Evolutionary conservation across 202 grass and related monocot genomes (phyloP).

Genomic region (Dendrocalamus latiflorus): DNA sequence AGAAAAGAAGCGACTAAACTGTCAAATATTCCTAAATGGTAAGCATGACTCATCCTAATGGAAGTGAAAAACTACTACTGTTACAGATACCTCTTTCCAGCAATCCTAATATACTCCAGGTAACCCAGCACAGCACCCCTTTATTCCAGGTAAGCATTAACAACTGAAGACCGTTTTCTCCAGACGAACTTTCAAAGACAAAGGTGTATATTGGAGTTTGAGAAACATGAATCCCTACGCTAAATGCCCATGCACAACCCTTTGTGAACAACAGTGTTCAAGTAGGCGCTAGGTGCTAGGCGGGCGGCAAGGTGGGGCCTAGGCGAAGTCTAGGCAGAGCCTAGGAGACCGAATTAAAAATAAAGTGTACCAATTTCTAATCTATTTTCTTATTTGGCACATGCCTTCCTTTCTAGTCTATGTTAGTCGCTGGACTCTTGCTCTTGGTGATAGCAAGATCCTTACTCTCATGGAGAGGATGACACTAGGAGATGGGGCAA

Average conservation of each 20-base stretch:
- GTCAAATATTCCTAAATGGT: neutral
- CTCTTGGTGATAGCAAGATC: too few relatives aligned
- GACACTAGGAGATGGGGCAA: too few relatives aligned
- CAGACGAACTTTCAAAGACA: neutral
- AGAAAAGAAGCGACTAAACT: neutral
- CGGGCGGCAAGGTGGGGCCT: too few relatives aligned
- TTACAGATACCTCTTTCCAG: neutral
- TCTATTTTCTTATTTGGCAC: too few relatives aligned
- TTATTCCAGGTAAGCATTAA: neutral
- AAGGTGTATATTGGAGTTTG: neutral
- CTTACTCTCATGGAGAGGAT: too few relatives aligned
- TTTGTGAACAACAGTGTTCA: neutral
- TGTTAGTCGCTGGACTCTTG: too few relatives aligned
- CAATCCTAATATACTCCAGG: neutral
- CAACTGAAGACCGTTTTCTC: neutral
- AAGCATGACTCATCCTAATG: neutral
- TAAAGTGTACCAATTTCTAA: too few relatives aligned
- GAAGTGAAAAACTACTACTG: neutral
- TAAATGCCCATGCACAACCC: neutral
- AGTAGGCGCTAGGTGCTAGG: too few relatives aligned
- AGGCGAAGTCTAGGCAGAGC: too few relatives aligned
- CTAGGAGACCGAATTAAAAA: too few relatives aligned
- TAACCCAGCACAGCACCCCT: neutral
- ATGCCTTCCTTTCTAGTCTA: too few relatives aligned
- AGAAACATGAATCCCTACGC: neutral